These are phyloP conservation scores for Mediolabrus comicus DNA, from an alignment of 108 stramenopile species.

Conservation along the genomic window DNA sequence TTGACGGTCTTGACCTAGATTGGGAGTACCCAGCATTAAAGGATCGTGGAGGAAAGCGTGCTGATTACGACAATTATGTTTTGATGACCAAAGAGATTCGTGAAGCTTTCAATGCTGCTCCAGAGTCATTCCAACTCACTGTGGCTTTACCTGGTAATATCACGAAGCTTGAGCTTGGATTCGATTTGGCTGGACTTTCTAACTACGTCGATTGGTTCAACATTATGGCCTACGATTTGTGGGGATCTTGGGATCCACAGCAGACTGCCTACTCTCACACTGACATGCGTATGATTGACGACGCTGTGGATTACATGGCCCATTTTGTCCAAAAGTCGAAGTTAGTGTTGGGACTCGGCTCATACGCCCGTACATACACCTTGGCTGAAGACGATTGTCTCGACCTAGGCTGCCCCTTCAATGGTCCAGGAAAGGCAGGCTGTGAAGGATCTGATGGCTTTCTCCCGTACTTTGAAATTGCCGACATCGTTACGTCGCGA, in stretches of 20 bases:
- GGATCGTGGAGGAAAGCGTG: conserved; percentile 36
- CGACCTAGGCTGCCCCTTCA: conserved; percentile 40
- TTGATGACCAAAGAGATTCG: conserved; percentile 24
- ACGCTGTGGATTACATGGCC: conserved; percentile 43
- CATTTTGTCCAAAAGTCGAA: conserved; percentile 43
- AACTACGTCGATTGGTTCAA: conserved; percentile 45
- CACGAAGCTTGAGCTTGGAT: conserved; percentile 45
- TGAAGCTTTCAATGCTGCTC: conserved; percentile 32
- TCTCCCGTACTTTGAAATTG: conserved; percentile 48
- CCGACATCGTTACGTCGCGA: conserved; percentile 30
- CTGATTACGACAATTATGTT: conserved; percentile 36
- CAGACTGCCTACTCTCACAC: conserved; percentile 42
- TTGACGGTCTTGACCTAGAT: conserved; percentile 40
- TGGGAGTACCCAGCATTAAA: conserved; percentile 45
- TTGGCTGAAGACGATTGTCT: conserved; percentile 36
- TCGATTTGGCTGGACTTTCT: conserved; percentile 33
- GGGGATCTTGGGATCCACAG: conserved; percentile 41
- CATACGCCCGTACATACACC: conserved; percentile 47
- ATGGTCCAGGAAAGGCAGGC: conserved; percentile 37
- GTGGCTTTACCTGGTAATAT: conserved; percentile 38
- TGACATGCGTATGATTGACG: conserved; percentile 47
- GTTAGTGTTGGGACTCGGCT: conserved; percentile 44
- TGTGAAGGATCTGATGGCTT: conserved; percentile 49
- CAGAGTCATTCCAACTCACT: conserved; percentile 27
- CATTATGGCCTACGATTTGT: conserved; percentile 47